A percentile compares a stretch with the other conserved stretches of the same genome.
Evolutionary conservation across 2,329 filamentous ascomycete species (phyloP).

Genomic region (Eurotiales sp.): DNA sequence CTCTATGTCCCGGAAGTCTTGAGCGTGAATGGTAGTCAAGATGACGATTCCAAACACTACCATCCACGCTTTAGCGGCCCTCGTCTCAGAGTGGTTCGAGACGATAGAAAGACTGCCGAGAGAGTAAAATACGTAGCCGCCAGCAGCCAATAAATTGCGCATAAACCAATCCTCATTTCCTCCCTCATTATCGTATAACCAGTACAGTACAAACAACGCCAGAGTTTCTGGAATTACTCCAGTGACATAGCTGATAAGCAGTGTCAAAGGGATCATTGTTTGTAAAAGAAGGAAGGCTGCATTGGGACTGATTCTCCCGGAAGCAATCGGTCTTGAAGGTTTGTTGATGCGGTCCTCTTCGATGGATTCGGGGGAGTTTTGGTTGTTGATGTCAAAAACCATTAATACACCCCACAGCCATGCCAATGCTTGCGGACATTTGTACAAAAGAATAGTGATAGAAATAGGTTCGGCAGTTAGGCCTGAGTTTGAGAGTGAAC

Average conservation of each 20-base stretch:
- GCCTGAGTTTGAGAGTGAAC: constrained; percentile 7
- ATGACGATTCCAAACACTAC: constrained; percentile 12
- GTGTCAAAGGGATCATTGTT: constrained; percentile 10
- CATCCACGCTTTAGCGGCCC: constrained; percentile 11
- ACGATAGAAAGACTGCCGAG: constrained; percentile 10
- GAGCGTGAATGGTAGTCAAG: constrained; percentile 15
- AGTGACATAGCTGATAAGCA: constrained; percentile 8
- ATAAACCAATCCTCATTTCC: constrained; percentile 15
- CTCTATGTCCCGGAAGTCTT: constrained; percentile 15
- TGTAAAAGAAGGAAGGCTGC: constrained; percentile 8
- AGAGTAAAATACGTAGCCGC: constrained; percentile 14
- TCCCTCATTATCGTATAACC: constrained; percentile 13
- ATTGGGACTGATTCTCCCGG: constrained; percentile 8
- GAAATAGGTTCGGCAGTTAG: constrained; percentile 1
- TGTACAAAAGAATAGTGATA: constrained; percentile 1
- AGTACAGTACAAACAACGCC: constrained; percentile 13
- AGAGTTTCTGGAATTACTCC: constrained; percentile 12
- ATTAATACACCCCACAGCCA: constrained; percentile 14
- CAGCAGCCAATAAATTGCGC: constrained; percentile 14
- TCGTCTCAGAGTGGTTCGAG: constrained; percentile 9
- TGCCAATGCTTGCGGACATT: constrained; percentile 1
- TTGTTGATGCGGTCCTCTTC: constrained; percentile 16
- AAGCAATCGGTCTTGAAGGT: constrained; percentile 11
- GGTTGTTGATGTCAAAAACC: constrained; percentile 16
- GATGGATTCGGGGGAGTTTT: constrained; percentile 13